Evolutionary conservation across 345 rosid species (phyloP), one percentile per base, ranked within the genome.

Genomic region (Citrus reticulata): DNA sequence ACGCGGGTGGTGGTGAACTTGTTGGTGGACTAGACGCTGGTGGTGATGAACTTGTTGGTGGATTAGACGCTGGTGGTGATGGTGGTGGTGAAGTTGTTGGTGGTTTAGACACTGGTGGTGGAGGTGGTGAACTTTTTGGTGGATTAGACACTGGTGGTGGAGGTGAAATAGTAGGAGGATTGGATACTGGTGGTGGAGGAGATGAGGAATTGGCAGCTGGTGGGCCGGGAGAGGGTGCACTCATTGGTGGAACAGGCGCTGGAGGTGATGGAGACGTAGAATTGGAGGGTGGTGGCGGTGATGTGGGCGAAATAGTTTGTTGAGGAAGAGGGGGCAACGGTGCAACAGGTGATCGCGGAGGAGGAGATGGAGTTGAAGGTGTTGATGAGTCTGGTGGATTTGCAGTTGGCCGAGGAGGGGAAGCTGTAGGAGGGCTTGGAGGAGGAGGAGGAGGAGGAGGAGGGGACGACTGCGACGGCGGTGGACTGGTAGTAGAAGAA

Each of bases 331-430:
- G 80, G 29, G 89, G 54, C n/a, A 79, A 78, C 70, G 84, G 64
- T 74, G 67, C 57, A 19, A 57, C 58, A 20, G 81, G 58, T 22
- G 73, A 49, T 32, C 30, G 24, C 32, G 76, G 80, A 46, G 84
- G 80, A 65, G 88, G 75, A 2, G 87, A 49, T 32, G 81, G 74
- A 30, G 78, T 75, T 42, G 91, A 32, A n/a, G 91, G 64, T 42
- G 84, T 67, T 29, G 81, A 5, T n/a, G 83, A 22, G 79, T 68
- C 77, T 17, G 91, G 89, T 13, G 91, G 81, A 70, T 2, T 79
- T 60, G 87, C 87, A 74, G 68, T 66, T 65, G 81, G 59, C 80
- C 13, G 85, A 16, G 85, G 76, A 32, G 74, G 71, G 37, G 81
- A 24, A 51, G 83, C 39, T 16, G 84, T 73, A 46, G 87, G 63